Evolutionary conservation across 208 protist species (phyloP).

Genomic region (Trypanosoma grayi): DNA sequence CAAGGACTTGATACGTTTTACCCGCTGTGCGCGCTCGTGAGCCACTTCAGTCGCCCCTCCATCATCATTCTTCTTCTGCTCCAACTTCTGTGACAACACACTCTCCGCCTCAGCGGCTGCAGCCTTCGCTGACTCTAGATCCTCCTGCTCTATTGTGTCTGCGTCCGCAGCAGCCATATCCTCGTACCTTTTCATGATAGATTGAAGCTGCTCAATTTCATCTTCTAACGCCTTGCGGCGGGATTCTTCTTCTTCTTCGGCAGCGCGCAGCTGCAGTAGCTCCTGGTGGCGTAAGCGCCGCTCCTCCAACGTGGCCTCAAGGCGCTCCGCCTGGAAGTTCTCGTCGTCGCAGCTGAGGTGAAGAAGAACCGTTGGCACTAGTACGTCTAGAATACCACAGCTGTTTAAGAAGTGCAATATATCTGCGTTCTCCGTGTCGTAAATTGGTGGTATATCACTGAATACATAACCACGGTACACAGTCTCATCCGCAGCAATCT

Average conservation of each 20-base stretch:
- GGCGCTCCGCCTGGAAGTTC: constrained; percentile 39
- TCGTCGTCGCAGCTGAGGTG: constrained; percentile 48
- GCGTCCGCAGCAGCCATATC: background rate
- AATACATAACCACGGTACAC: constrained; percentile 80
- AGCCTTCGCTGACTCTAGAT: constrained; percentile 28
- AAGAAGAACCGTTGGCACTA: constrained; percentile 54
- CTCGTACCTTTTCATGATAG: constrained; percentile 25
- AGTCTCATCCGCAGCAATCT: constrained; percentile 27
- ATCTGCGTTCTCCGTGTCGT: constrained; percentile 1
- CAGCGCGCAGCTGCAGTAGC: constrained; percentile 3
- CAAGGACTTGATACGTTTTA: constrained; percentile 36
- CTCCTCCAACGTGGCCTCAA: constrained; percentile 10
- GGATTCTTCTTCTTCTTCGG: constrained; percentile 29
- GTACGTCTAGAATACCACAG: constrained; percentile 36
- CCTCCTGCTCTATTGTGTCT: constrained; percentile 21
- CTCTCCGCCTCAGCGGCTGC: constrained; percentile 26
- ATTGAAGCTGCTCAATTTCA: constrained; percentile 8
- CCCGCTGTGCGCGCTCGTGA: background rate
- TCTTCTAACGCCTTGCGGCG: constrained; percentile 5
- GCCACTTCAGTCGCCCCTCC: constrained; percentile 2
- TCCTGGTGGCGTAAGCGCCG: constrained; percentile 10
- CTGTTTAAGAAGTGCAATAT: constrained; percentile 32
- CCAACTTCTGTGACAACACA: constrained; percentile 37
- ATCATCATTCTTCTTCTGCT: constrained; percentile 28
- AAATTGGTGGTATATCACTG: constrained; percentile 44